Conservation (phyloP, 371 early-diverging fungal species). For the Globomyces sp. region DNA sequence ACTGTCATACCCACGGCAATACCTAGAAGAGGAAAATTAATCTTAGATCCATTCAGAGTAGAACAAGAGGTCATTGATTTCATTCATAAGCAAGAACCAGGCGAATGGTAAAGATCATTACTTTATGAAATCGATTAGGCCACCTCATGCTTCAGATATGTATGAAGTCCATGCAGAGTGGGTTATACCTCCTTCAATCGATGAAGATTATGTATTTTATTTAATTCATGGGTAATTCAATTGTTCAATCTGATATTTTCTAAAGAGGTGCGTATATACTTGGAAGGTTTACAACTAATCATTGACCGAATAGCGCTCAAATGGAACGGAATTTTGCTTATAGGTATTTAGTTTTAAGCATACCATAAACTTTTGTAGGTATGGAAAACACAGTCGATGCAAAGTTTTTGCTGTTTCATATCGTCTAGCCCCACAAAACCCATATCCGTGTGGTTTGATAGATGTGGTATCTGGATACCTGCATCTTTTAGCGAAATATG, state of each 20-base stretch:
- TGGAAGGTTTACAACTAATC: background rate
- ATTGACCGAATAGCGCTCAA: too few species aligned
- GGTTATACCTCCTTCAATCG: too few species aligned
- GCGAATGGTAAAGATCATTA: background rate
- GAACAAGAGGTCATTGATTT: background rate
- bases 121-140: background rate
- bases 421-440: slow-evolving; percentile 28
- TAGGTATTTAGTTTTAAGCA: background rate
- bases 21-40: too few species aligned
- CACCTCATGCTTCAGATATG: background rate
- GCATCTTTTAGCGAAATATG: background rate
- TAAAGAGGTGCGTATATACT: background rate
- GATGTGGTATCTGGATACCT: slow-evolving; percentile 26
- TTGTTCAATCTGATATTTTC: background rate
- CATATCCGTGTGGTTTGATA: slow-evolving; percentile 31
- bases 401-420: slow-evolving; percentile 29
- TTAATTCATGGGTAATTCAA: background rate
- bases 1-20: too few species aligned
- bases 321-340: too few species aligned
- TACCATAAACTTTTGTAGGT: background rate
- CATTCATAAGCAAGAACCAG: background rate
- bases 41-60: too few species aligned
- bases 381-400: background rate
- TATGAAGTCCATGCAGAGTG: background rate
- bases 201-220: background rate